These are phyloP conservation scores for Cutaneotrichosporon daszewskae DNA, from an alignment of 1,284 basidiomycete genomes.

Conservation along the genomic window DNA sequence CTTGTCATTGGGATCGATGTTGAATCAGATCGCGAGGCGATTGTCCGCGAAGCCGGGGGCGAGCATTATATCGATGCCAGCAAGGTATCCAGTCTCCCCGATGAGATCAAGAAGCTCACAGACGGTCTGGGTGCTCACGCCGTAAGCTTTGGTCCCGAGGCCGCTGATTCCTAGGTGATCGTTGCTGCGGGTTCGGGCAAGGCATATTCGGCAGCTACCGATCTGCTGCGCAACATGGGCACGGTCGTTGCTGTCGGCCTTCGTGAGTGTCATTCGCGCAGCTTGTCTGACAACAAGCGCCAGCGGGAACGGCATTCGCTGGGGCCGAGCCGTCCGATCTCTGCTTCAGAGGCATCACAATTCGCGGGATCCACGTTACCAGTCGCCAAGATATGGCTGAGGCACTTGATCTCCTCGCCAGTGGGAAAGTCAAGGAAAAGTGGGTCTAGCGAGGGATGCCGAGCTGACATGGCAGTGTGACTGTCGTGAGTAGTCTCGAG, in stretches of 20 bases:
- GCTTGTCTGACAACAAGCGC: too few species aligned
- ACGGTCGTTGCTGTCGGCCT: constrained; percentile 15
- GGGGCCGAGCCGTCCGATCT: constrained; percentile 30
- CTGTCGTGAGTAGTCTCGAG: too few species aligned
- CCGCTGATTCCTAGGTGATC: too few species aligned
- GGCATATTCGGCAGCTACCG: constrained; percentile 11
- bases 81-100: constrained; percentile 6
- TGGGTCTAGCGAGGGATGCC: too few species aligned
- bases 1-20: constrained; percentile 16
- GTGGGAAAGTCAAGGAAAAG: constrained; percentile 20
- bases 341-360: constrained; percentile 46
- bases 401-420: constrained; percentile 10
- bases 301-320: constrained; percentile 31
- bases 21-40: constrained; percentile 11
- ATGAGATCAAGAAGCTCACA: constrained; percentile 11
- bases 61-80: constrained; percentile 12
- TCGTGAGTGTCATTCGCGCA: constrained; percentile 1
- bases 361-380: constrained; percentile 39
- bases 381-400: constrained; percentile 16
- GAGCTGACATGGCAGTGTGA: too few species aligned
- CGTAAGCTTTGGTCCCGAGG: too few species aligned
- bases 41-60: constrained; percentile 7
- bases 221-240: constrained; percentile 11
- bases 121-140: constrained; percentile 14
- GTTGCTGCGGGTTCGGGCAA: constrained; percentile 17